Conservation (phyloP, 129 eudicot species). For the Chrysanthemum makinoi region DNA sequence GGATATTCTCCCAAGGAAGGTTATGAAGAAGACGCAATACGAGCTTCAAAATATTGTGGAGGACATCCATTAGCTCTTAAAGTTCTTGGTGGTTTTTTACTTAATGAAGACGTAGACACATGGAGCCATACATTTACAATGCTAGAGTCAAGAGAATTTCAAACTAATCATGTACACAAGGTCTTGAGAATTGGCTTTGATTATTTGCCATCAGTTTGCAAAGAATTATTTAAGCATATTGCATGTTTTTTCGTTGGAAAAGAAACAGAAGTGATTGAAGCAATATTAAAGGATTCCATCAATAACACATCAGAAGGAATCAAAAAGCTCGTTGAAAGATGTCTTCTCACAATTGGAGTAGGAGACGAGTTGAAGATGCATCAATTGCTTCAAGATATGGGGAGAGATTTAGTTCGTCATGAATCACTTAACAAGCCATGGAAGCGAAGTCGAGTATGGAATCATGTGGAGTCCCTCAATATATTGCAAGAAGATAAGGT, state of each 20-base stretch:
- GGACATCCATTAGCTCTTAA: conserved; percentile 14
- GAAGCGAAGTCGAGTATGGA: conserved; percentile 27
- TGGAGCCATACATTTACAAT: background rate
- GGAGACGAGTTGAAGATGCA: conserved; percentile 22
- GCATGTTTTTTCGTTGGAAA: conserved; percentile 33
- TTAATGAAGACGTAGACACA: background rate
- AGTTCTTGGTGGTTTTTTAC: background rate
- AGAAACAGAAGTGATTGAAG: background rate
- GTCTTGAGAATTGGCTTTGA: background rate
- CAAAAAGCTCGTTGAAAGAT: conserved; percentile 19
- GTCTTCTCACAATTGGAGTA: conserved; percentile 9
- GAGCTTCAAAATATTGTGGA: conserved; percentile 15
- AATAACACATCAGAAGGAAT: conserved; percentile 18
- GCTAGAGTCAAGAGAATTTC: background rate
- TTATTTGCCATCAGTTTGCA: conserved; percentile 6
- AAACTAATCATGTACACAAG: background rate
- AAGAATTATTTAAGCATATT: conserved; percentile 24
- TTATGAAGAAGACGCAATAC: background rate
- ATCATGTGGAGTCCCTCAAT: conserved; percentile 9
- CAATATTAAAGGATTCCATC: conserved; percentile 18
- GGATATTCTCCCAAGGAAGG: conserved; percentile 1
- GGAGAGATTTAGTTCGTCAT: conserved; percentile 22
- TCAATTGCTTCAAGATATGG: conserved; percentile 27
- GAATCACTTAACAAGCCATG: conserved; percentile 33
- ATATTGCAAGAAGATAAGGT: conserved; percentile 21